Conservation (phyloP, 371 early-diverging fungal genomes). For the Apophysomyces sp. region DNA sequence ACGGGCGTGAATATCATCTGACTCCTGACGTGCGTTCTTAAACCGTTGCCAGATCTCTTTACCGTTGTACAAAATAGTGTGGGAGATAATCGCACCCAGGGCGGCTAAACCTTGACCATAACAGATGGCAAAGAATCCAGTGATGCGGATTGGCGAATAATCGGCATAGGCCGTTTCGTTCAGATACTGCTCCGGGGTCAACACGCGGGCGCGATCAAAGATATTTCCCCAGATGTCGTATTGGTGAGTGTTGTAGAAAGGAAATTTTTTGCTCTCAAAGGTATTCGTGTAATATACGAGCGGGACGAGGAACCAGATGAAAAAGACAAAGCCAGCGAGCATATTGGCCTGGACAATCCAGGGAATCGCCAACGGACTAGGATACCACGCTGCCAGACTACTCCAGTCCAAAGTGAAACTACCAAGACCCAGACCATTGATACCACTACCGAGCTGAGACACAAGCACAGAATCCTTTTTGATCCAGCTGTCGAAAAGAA, state of each 20-base stretch:
- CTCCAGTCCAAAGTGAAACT: constrained; percentile 68
- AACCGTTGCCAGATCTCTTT: constrained; percentile 58
- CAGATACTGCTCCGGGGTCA: constrained; percentile 58
- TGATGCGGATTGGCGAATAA: constrained; percentile 74
- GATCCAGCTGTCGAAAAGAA: constrained; percentile 44
- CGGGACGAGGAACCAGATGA: constrained; percentile 71
- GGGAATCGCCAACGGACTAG: constrained; percentile 42
- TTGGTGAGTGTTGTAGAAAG: constrained; percentile 55
- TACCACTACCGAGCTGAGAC: constrained; percentile 55
- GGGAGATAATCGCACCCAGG: constrained; percentile 65
- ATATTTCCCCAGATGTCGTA: constrained; percentile 51
- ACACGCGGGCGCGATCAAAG: constrained; percentile 55
- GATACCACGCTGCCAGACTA: constrained; percentile 37
- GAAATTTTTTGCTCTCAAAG: constrained; percentile 61
- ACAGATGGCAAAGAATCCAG: constrained; percentile 72
- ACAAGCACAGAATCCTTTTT: constrained; percentile 59
- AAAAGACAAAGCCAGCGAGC: constrained; percentile 61
- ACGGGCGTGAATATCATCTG: constrained; percentile 57
- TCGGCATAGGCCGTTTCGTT: constrained; percentile 60
- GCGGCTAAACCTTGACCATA: constrained; percentile 69
- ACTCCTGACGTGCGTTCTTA: constrained; percentile 45
- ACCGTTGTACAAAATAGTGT: constrained; percentile 64
- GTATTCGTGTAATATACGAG: constrained; percentile 64
- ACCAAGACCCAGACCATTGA: constrained; percentile 57
- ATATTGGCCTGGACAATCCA: constrained; percentile 72